Percentiles rank a stretch among this genome's conserved stretches.
phyloP scores from a whole-genome alignment of 306 rosid genomes.

The Quercus variabilis region DNA sequence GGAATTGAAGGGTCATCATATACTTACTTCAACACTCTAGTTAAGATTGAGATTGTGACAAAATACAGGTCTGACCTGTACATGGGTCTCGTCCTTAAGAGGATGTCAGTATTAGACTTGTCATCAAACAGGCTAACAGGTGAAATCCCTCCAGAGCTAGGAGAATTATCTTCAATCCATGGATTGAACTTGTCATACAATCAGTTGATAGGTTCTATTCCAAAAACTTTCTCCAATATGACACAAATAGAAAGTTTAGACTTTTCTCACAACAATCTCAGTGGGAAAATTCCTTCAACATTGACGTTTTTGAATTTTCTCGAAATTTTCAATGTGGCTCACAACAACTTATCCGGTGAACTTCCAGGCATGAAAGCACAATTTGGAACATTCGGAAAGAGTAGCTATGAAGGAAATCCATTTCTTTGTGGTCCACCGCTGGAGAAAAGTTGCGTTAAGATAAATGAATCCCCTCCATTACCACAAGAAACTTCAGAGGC shows the following conservation, averaged over 20 bases:
- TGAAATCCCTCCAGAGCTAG: background rate
- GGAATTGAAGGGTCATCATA: too few relatives aligned
- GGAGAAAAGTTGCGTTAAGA: background rate
- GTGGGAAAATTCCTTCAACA: background rate
- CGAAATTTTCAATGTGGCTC: background rate
- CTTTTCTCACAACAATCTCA: background rate
- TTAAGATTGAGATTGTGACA: background rate
- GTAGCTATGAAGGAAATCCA: background rate
- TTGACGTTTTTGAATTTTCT: background rate
- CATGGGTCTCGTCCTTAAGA: background rate
- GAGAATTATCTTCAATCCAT: background rate
- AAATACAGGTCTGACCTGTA: background rate
- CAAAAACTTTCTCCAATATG: background rate
- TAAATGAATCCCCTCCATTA: too few relatives aligned
- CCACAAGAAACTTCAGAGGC: too few relatives aligned
- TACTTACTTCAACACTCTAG: too few relatives aligned
- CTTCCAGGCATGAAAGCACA: background rate
- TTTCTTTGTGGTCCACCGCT: background rate
- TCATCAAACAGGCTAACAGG: background rate
- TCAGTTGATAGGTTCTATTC: background rate
- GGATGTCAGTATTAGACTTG: background rate
- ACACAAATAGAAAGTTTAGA: background rate
- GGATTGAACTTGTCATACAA: slow-evolving; percentile 7
- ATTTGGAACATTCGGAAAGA: background rate
- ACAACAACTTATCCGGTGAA: slow-evolving; percentile 3